phyloP scores from a whole-genome alignment of 805 yeast genomes.

The Barnettozyma wickerhamii region DNA sequence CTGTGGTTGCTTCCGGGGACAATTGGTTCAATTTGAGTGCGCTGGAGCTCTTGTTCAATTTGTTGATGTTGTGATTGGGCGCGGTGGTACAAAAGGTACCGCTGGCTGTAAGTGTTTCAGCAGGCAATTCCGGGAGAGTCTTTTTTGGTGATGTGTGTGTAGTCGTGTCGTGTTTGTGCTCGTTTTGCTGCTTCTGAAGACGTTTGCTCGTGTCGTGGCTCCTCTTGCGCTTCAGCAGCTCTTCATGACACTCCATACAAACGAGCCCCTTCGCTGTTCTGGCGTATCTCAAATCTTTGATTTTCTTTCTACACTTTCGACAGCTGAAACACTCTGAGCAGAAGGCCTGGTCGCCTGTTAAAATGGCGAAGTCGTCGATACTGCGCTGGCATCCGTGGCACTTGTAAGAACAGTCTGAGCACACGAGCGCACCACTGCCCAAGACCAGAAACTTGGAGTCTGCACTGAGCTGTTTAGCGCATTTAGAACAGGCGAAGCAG shows the following conservation, averaged over 20 bases:
- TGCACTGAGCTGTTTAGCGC: slow-evolving; percentile 73
- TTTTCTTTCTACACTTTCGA: slow-evolving; percentile 77
- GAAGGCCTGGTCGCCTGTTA: slow-evolving; percentile 93
- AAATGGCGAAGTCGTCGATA: slow-evolving; percentile 88
- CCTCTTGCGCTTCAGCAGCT: slow-evolving; percentile 69
- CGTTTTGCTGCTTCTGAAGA: slow-evolving; percentile 10
- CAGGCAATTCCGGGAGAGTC: slow-evolving; percentile 22
- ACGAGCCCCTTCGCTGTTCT: slow-evolving; percentile 89
- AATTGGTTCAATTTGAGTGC: no score
- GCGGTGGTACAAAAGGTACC: no score
- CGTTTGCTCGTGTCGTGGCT: slow-evolving; percentile 50
- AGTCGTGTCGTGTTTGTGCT: no score
- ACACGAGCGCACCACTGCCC: slow-evolving; percentile 88
- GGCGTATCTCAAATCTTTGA: slow-evolving; percentile 87
- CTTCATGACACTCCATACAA: slow-evolving; percentile 90
- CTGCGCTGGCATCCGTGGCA: slow-evolving; percentile 82
- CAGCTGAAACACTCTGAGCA: slow-evolving; percentile 89
- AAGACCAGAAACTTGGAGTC: slow-evolving; percentile 86
- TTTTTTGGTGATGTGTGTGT: no score
- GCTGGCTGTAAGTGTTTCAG: no score
- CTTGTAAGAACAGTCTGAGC: slow-evolving; percentile 88
- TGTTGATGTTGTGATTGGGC: no score
- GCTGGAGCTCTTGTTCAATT: no score
- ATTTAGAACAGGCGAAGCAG: slow-evolving; percentile 88
- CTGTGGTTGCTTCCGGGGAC: slow-evolving; percentile 16